Conservation (phyloP, 306 rosid species). For the Chamaecrista fasciculata region DNA sequence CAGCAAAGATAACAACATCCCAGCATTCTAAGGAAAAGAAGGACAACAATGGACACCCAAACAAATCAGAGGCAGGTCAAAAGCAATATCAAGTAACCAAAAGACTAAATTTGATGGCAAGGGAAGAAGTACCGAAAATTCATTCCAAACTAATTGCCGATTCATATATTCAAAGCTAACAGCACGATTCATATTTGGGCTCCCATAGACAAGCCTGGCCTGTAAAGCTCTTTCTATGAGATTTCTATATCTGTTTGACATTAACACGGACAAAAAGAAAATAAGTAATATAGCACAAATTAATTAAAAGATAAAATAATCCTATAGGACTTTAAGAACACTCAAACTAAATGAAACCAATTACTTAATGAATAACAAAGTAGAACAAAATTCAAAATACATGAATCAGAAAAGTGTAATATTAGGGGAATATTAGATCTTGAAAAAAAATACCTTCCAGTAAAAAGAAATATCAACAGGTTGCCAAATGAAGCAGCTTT, state of each 20-base stretch:
- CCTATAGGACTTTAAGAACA: conserved; percentile 21
- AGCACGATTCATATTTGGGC: conserved; percentile 94
- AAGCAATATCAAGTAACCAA: not conserved
- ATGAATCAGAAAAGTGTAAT: not conserved
- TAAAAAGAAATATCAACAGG: conserved; percentile 91
- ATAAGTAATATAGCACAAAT: conserved; percentile 9
- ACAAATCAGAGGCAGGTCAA: not conserved
- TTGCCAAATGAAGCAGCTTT: conserved; percentile 97
- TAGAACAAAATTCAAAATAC: conserved; percentile 1
- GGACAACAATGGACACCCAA: conserved; percentile 17
- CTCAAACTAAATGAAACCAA: not conserved
- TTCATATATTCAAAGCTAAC: conserved; percentile 99
- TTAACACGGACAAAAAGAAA: conserved; percentile 15
- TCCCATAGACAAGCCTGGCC: conserved; percentile 97
- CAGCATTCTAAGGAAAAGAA: not conserved
- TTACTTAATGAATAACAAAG: not conserved
- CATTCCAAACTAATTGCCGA: conserved; percentile 97
- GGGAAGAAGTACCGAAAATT: conserved; percentile 72
- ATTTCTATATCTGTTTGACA: conserved; percentile 77
- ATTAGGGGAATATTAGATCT: conserved; percentile 3
- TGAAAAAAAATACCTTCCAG: conserved; percentile 66
- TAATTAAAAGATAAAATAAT: conserved; percentile 11
- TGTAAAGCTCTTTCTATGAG: conserved; percentile 87
- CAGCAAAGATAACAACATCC: not conserved
- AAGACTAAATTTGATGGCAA: conserved; percentile 3